Evolutionary conservation across 495 filamentous ascomycete species (phyloP).

Genomic region (Hypoxylon subgilvum): DNA sequence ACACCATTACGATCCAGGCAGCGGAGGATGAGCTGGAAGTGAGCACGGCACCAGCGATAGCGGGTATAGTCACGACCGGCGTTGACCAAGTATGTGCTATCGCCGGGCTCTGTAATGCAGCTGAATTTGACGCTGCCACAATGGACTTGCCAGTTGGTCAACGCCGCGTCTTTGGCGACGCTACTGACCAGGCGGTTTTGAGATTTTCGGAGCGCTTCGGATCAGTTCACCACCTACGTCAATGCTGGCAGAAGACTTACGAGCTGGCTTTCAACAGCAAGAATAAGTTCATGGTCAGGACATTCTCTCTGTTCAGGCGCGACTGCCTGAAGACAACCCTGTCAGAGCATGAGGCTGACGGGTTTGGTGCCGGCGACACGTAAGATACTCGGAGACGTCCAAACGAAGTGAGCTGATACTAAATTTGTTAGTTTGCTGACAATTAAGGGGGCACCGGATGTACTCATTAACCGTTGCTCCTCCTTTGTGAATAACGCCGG

Average conservation of each 20-base stretch:
- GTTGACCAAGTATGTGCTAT: constrained; percentile 58
- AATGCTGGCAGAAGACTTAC: constrained; percentile 63
- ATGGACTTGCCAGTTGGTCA: constrained; percentile 57
- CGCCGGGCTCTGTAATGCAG: constrained; percentile 71
- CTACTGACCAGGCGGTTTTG: constrained; percentile 74
- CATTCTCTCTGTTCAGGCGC: constrained; percentile 44
- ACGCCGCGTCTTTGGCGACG: constrained; percentile 70
- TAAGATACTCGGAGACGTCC: constrained; percentile 30
- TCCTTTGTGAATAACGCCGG: constrained; percentile 57
- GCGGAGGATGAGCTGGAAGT: constrained; percentile 49
- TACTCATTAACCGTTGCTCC: constrained; percentile 62
- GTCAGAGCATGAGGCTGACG: constrained; percentile 42
- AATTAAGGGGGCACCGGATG: constrained; percentile 71
- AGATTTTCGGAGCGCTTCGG: constrained; percentile 67
- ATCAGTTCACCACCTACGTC: constrained; percentile 55
- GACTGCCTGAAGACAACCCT: constrained; percentile 48
- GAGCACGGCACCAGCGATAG: constrained; percentile 35
- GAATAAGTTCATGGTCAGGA: constrained; percentile 75
- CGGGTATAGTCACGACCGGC: constrained; percentile 44
- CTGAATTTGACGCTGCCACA: constrained; percentile 68
- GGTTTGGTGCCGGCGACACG: constrained; percentile 50
- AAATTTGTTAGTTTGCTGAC: constrained; percentile 49
- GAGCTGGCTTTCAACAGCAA: constrained; percentile 78
- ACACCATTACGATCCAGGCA: constrained; percentile 46
- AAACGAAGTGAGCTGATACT: background rate